Base-by-base conservation (phyloP, 192 early-diverging fungal species). In the Coemansia sp. region DNA sequence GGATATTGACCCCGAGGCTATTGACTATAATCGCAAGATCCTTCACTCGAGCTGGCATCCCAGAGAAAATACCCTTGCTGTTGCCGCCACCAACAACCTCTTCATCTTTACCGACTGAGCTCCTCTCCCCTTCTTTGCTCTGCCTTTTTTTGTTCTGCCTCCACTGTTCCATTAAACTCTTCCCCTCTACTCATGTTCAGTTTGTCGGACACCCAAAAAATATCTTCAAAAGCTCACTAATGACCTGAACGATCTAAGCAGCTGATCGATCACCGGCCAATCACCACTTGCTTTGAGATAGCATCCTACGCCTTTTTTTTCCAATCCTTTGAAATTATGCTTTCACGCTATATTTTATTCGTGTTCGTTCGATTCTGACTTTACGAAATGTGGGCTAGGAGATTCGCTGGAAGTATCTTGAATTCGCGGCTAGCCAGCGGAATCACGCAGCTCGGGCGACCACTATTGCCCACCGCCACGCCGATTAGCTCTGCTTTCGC, bases 31-130 rank as follows among this genome's bases (percentile, higher is more conserved):
- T 70, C 94, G 96, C 85, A 97, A 97, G 85, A 99, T 99, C 67
- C 74, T 99, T 58, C 97, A 99, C 73, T 93, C 96, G 28, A 94
- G 92, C 47, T 99, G 96, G 96, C 97, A 99, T 87, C 97, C 97
- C 47, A 89, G 88, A 63, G 97, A 99, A 77, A 97, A 97, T 79
- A 94, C 94, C 16, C 90, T 98, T 48, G 95, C 97, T 18, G 91
- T 98, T 47, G 97, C 97, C 37, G 97, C 97, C 21, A 99, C 97
- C 36, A 99, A 99, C 87, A 99, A 98, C 76, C 87, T 99, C 65
- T 99, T 99, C 70, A 92, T 94, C 66, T 94, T 94, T 82, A 91
- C 91, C 53, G 76, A 82, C 47, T 85, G 62, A 73, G 47, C 6
- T 36, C 47, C 23, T 47, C 18, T 60, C 36, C 2, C 42, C 50